phyloP scores from a whole-genome alignment of 257 asterid genomes.

The Paulownia fortunei region DNA sequence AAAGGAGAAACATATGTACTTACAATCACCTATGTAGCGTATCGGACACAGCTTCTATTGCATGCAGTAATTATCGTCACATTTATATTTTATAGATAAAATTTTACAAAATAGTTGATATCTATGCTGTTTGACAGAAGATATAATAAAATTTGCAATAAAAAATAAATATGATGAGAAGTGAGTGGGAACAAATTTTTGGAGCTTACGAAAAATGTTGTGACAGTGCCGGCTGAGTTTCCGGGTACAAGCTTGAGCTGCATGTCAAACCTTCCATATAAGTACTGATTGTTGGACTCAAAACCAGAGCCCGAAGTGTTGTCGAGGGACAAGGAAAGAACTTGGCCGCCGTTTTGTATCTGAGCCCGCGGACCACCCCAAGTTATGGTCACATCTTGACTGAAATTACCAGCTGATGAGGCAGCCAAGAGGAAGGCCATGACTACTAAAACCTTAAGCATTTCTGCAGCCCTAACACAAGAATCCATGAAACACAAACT shows the following conservation, averaged over 20 bases:
- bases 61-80: too few relatives aligned
- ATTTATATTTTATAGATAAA: too few relatives aligned
- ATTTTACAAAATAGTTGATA: too few relatives aligned
- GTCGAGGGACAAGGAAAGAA: conserved; percentile 57
- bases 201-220: conserved; percentile 62
- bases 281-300: conserved; percentile 49
- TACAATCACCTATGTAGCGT: not conserved
- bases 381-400: conserved; percentile 40
- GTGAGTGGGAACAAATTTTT: too few relatives aligned
- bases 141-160: too few relatives aligned
- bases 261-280: conserved; percentile 61
- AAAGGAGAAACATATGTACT: too few relatives aligned
- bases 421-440: conserved; percentile 45
- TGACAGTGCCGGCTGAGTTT: conserved; percentile 80
- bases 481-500: not conserved
- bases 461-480: conserved; percentile 1
- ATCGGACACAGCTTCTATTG: too few relatives aligned
- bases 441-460: conserved; percentile 27
- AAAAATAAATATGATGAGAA: too few relatives aligned
- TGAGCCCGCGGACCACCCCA: conserved; percentile 60
- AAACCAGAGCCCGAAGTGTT: conserved; percentile 72
- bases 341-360: conserved; percentile 50
- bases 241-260: conserved; percentile 67
- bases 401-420: conserved; percentile 61
- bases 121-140: too few relatives aligned